A percentile compares a stretch with the other conserved stretches of the same genome.
These are phyloP conservation scores for Bryum argenteum DNA, from an alignment of 225 moss, liverwort and hornwort genomes.

Conservation along the genomic window DNA sequence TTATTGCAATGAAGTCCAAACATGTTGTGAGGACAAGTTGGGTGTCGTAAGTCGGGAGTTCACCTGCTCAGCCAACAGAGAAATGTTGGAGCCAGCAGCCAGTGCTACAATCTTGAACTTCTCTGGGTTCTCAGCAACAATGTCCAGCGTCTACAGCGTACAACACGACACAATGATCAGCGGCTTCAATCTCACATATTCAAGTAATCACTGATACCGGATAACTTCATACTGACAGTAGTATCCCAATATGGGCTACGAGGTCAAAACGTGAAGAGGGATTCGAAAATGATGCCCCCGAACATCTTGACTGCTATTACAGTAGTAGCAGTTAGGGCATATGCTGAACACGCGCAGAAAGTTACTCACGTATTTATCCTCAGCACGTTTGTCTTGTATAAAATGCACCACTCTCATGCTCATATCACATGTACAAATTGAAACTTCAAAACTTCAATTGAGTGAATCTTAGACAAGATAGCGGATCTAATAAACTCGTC, in stretches of 20 bases:
- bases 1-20: background rate
- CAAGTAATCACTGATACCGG: background rate
- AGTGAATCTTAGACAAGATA: too few species aligned
- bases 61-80: conserved; percentile 94
- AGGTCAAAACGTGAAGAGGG: too few species aligned
- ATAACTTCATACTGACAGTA: background rate
- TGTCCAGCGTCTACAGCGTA: conserved; percentile 73
- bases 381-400: too few species aligned
- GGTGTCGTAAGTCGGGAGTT: conserved; percentile 1
- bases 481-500: too few species aligned
- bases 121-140: conserved; percentile 82
- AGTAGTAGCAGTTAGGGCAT: too few species aligned
- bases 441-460: too few species aligned
- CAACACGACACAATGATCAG: background rate
- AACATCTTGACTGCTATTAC: background rate
- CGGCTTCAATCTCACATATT: background rate
- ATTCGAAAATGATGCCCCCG: background rate
- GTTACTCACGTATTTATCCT: too few species aligned
- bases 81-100: conserved; percentile 87
- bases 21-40: background rate
- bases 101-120: conserved; percentile 89
- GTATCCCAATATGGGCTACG: background rate
- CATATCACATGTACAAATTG: too few species aligned
- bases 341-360: too few species aligned
- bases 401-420: too few species aligned